phyloP scores from a whole-genome alignment of 768 basidiomycete genomes.

The Lactarius hatsudake region DNA sequence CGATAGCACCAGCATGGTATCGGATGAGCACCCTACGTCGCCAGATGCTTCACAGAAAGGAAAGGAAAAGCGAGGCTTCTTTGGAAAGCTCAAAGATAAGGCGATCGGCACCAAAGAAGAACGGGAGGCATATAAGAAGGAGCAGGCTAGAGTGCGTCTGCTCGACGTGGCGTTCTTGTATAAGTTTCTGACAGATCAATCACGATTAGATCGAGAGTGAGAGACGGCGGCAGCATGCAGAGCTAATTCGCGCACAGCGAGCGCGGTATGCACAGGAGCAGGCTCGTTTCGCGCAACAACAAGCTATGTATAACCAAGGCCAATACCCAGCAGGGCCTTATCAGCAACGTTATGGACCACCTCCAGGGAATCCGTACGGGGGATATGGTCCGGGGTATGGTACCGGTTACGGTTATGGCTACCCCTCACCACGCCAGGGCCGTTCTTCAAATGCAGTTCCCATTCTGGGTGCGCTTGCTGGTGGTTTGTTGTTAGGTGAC shows the following conservation, averaged over 20 bases:
- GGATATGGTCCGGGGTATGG: constrained; percentile 16
- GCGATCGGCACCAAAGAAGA: constrained; percentile 64
- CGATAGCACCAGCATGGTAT: constrained; percentile 29
- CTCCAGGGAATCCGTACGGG: constrained; percentile 28
- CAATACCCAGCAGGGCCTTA: constrained; percentile 5
- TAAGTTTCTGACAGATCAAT: neutral
- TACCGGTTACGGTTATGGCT: constrained; percentile 24
- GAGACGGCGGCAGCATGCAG: constrained; percentile 4
- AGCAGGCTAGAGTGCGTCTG: constrained; percentile 34
- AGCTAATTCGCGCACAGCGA: constrained; percentile 5
- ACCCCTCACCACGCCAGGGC: neutral
- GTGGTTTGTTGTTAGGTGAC: constrained; percentile 34
- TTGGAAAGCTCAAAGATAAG: constrained; percentile 62
- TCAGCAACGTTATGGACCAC: constrained; percentile 30
- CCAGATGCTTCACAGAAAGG: neutral
- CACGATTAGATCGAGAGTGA: constrained; percentile 19
- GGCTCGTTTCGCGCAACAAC: constrained; percentile 13
- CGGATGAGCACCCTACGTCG: neutral
- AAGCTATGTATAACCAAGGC: constrained; percentile 13
- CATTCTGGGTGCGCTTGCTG: constrained; percentile 38
- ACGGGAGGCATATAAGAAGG: constrained; percentile 44
- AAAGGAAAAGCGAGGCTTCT: constrained; percentile 48
- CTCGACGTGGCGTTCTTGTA: neutral
- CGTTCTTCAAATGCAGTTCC: constrained; percentile 30
- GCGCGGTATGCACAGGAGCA: constrained; percentile 13